A percentile compares a stretch with the other conserved stretches of the same genome.
phyloP scores from a whole-genome alignment of 176 grass and related monocot genomes.

The Triticum turgidum region DNA sequence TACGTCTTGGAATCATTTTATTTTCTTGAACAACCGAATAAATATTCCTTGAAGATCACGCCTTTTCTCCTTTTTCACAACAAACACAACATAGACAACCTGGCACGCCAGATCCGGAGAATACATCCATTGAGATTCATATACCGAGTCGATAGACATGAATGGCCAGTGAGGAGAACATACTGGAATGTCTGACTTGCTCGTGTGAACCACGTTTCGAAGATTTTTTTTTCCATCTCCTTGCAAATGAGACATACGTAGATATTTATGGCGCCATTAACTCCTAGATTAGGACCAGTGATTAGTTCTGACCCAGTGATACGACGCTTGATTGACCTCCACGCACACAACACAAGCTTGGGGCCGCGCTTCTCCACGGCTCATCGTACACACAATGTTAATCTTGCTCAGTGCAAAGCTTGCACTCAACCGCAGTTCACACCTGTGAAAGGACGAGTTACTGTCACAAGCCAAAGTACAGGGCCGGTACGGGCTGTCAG shows the following conservation, averaged over 20 bases:
- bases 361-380: background rate
- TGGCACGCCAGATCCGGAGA: background rate
- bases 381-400: background rate
- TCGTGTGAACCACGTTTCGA: background rate
- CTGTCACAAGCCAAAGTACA: background rate
- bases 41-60: too few species aligned
- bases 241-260: background rate
- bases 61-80: too few species aligned
- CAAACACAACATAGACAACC: background rate
- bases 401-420: background rate
- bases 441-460: background rate
- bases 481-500: background rate
- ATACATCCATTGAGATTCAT: background rate
- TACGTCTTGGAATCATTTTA: too few species aligned
- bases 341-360: background rate
- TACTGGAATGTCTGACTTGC: background rate
- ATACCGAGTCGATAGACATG: background rate
- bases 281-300: background rate
- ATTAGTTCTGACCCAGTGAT: background rate
- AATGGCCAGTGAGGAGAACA: background rate
- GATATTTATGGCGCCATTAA: background rate
- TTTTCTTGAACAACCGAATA: too few species aligned
- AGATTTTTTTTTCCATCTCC: too few species aligned
- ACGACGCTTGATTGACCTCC: background rate
- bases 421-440: constrained; percentile 37